Percentiles rank a stretch among this genome's conserved stretches.
Evolutionary conservation across 1,284 basidiomycete genomes (phyloP).

Genomic region (Ustilago cynodontis): DNA sequence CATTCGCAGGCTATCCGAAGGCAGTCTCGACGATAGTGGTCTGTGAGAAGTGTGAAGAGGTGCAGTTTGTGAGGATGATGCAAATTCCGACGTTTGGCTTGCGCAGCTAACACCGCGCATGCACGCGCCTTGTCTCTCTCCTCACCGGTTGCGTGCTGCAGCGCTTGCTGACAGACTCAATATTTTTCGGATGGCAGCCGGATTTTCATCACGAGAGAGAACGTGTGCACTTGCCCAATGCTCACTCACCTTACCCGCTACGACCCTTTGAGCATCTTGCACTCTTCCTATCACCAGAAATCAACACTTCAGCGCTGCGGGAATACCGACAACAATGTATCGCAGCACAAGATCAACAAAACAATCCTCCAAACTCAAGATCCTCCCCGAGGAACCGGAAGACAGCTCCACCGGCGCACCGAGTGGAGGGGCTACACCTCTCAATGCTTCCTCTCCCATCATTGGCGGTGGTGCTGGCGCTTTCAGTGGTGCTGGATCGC

Average conservation of each 20-base stretch:
- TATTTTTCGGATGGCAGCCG: slow-evolving; percentile 7
- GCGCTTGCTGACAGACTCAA: neutral
- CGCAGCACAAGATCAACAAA: slow-evolving; percentile 77
- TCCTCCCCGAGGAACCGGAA: slow-evolving; percentile 90
- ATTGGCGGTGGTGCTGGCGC: slow-evolving; percentile 9
- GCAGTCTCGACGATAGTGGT: neutral
- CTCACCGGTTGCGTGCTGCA: neutral
- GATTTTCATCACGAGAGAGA: neutral
- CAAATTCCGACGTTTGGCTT: neutral
- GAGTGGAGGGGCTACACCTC: slow-evolving; percentile 36
- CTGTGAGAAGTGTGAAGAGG: neutral
- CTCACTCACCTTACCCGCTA: neutral
- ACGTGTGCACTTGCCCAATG: neutral
- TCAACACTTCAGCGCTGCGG: neutral
- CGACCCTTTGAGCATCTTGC: neutral
- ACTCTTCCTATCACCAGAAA: neutral
- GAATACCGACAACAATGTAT: slow-evolving; percentile 24
- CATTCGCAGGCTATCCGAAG: neutral
- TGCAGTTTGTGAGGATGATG: neutral
- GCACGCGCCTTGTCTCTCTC: neutral
- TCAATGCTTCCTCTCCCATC: slow-evolving; percentile 36
- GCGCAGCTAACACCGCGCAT: neutral
- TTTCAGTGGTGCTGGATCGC: neutral
- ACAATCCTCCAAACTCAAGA: slow-evolving; percentile 86
- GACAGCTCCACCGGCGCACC: slow-evolving; percentile 59